Evolutionary conservation across 1,284 basidiomycete genomes (phyloP).

Genomic region (Cerioporus squamosus): DNA sequence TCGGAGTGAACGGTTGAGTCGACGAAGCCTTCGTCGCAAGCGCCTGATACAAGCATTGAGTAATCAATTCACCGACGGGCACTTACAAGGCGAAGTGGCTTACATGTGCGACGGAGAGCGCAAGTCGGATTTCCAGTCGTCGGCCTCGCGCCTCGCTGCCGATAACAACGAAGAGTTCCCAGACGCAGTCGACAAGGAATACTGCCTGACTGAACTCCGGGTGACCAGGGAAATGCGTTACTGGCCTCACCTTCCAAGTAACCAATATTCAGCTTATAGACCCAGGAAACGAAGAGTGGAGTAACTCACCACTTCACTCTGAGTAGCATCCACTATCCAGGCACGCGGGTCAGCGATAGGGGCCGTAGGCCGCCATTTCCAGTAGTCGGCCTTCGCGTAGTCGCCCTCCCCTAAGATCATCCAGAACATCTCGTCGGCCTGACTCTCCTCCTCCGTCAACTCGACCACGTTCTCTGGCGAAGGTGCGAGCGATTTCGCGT

Average conservation of each 20-base stretch:
- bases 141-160: constrained; percentile 62
- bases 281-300: neutral
- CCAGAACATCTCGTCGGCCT: constrained; percentile 80
- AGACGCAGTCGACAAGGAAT: constrained; percentile 71
- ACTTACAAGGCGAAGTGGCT: constrained; percentile 16
- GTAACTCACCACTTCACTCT: constrained; percentile 44
- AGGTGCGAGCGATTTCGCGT: constrained; percentile 53
- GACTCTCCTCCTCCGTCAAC: constrained; percentile 63
- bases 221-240: constrained; percentile 33
- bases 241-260: constrained; percentile 32
- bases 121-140: constrained; percentile 62
- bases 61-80: neutral
- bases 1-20: constrained; percentile 66
- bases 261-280: constrained; percentile 4
- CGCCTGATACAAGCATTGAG: constrained; percentile 42
- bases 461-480: constrained; percentile 50
- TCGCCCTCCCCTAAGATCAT: constrained; percentile 75
- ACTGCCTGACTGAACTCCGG: constrained; percentile 44
- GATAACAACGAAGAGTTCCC: constrained; percentile 81
- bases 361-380: constrained; percentile 64
- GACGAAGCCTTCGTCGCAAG: constrained; percentile 53
- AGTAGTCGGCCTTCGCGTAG: constrained; percentile 78
- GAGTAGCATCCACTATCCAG: constrained; percentile 57
- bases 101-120: constrained; percentile 60
- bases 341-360: constrained; percentile 43